Conservation (phyloP, 2,329 filamentous ascomycete genomes). For the Stenocarpella maydis region DNA sequence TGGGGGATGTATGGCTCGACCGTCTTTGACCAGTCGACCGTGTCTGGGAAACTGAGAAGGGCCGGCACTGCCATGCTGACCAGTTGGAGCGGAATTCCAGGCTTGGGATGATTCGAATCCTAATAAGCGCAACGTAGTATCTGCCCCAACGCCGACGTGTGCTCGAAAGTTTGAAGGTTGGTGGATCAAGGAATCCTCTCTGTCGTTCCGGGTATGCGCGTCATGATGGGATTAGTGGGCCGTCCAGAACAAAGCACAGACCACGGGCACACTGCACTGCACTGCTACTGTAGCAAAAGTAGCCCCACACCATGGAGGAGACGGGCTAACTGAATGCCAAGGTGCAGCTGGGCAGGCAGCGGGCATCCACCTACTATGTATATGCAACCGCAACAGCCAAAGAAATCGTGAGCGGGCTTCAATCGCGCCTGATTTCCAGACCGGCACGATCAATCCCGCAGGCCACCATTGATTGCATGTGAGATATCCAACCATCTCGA, state of each 20-base stretch:
- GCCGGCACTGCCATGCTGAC: slow-evolving; percentile 72
- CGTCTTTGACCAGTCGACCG: slow-evolving; percentile 77
- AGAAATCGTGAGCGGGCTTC: background rate
- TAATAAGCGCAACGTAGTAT: background rate
- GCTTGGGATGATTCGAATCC: background rate
- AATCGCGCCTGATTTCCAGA: background rate
- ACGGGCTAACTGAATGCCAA: slow-evolving; percentile 25
- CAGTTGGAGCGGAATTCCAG: background rate
- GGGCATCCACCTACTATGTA: background rate
- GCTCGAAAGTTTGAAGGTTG: background rate
- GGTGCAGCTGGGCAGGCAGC: background rate
- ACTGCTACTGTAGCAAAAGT: too few relatives aligned
- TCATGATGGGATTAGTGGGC: slow-evolving; percentile 28
- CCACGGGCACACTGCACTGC: too few relatives aligned
- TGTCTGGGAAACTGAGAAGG: slow-evolving; percentile 76
- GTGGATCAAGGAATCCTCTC: too few relatives aligned
- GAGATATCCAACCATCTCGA: background rate
- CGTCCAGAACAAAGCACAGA: slow-evolving; percentile 3
- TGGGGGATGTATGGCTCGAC: slow-evolving; percentile 79
- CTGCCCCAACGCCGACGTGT: background rate
- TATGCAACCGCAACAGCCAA: too few relatives aligned
- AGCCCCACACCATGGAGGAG: too few relatives aligned
- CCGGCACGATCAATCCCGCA: background rate
- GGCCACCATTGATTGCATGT: background rate
- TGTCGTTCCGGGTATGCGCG: slow-evolving; percentile 31